These are phyloP conservation scores for Geotrichum australiense DNA, from an alignment of 1,139 yeast species.

Conservation along the genomic window DNA sequence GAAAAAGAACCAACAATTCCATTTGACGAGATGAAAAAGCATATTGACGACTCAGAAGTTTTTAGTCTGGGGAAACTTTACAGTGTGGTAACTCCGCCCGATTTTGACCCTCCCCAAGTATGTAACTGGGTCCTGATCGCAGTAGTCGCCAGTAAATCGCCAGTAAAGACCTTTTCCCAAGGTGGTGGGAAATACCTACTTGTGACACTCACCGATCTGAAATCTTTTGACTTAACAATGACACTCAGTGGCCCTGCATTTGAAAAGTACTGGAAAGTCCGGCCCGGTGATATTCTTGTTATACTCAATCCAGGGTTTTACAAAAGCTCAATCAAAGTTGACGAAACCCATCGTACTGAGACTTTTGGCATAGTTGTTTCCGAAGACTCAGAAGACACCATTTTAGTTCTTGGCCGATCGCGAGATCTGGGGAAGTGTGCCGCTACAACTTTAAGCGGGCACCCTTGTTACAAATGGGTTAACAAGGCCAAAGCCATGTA, in stretches of 20 bases:
- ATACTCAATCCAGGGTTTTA: conserved; percentile 66
- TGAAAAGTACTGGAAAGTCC: conserved; percentile 62
- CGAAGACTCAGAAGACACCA: conserved; percentile 41
- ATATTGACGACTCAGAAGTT: conserved; percentile 14
- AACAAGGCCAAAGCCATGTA: conserved; percentile 46
- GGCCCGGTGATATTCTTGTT: conserved; percentile 67
- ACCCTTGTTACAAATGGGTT: conserved; percentile 53
- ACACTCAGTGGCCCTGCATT: conserved; percentile 63
- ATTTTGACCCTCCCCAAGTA: conserved; percentile 59
- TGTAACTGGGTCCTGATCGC: conserved; percentile 75
- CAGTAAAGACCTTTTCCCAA: conserved; percentile 33
- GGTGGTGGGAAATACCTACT: conserved; percentile 47
- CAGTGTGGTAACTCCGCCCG: conserved; percentile 57
- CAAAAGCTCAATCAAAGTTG: conserved; percentile 27
- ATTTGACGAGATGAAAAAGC: conserved; percentile 34
- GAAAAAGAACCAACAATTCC: conserved; percentile 30
- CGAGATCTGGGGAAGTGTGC: conserved; percentile 63
- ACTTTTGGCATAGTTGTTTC: conserved; percentile 57
- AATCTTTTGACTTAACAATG: conserved; percentile 45
- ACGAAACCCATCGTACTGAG: conserved; percentile 26
- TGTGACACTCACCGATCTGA: conserved; percentile 62
- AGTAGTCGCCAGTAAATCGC: conserved; percentile 52
- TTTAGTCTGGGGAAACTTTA: conserved; percentile 24
- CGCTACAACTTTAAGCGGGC: conserved; percentile 42
- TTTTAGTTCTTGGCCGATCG: conserved; percentile 70